Evolutionary conservation across 2,329 filamentous ascomycete species (phyloP), one percentile per base, ranked within the genome.

Genomic region (Ciborinia camelliae): DNA sequence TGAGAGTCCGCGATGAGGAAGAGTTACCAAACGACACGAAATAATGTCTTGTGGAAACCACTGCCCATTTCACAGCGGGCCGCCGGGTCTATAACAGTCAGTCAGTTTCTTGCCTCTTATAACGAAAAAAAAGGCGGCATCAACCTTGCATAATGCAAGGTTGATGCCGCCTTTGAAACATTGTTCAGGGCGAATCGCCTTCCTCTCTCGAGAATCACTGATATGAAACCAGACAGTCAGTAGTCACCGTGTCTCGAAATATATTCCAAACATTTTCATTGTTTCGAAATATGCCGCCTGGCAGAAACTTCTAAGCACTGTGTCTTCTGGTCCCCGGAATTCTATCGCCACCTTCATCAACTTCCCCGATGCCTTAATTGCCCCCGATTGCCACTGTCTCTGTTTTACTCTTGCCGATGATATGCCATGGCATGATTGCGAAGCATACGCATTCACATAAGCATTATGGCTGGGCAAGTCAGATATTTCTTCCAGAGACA

Each of bases 401-500:
- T 26, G 7, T 26, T 15, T 54, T 37, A 0, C 1, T 14, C n/a
- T 54, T 3, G 12, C 7, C 14, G 8, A 20, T 1, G 4, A 2
- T 41, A 18, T 41, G 45, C 4, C 3, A 28, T 6, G 1, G 12
- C 2, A 5, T 20, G 15, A 20, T 54, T 26, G 0, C 1, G 5
- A 20, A 37, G 9, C 4, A 20, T 4, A 14, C 12, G 6, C 30
- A 37, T 8, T 14, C 12, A 26, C n/a, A 18, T 32, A 3, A 28
- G 8, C 4, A 20, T 3, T 1, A 3, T 54, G 4, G 9, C 2
- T 1, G 2, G 2, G 8, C 1, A 3, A 8, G 2, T 3, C 26
- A 10, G 3, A 26, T 37, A 26, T 2, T 10, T 7, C 23, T 39
- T 23, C 3, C 3, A 39, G 14, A 3, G 28, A 26, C 8, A 14